Evolutionary conservation across 169 alveolate species (phyloP).

Genomic region (Plasmodium knowlesi): DNA sequence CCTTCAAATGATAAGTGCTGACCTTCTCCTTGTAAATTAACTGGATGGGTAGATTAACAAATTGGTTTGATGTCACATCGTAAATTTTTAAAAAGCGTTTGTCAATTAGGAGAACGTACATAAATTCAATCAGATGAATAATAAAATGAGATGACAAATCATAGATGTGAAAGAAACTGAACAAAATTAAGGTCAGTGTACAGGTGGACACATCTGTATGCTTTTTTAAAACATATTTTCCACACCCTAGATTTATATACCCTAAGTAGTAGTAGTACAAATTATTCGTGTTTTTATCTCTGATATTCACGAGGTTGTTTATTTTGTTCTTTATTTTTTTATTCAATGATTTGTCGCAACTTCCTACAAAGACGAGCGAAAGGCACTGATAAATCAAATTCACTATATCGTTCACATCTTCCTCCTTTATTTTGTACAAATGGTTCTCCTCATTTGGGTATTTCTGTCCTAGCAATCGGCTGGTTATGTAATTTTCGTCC

Average conservation of each 20-base stretch:
- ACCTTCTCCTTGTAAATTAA: conserved; percentile 47
- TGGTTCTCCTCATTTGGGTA: not conserved
- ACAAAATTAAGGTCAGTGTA: conserved; percentile 43
- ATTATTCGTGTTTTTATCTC: conserved; percentile 61
- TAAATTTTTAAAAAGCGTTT: conserved; percentile 38
- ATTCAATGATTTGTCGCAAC: conserved; percentile 59
- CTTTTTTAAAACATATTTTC: conserved; percentile 64
- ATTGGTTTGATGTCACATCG: conserved; percentile 28
- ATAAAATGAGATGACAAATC: conserved; percentile 59
- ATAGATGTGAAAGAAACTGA: conserved; percentile 60
- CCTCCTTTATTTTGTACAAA: conserved; percentile 50
- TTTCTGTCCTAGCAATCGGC: not conserved
- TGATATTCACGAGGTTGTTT: conserved; percentile 19
- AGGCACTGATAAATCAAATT: conserved; percentile 67
- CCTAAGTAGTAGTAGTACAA: conserved; percentile 73
- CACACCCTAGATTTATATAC: conserved; percentile 73
- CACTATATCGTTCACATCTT: conserved; percentile 37
- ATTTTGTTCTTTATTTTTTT: conserved; percentile 69
- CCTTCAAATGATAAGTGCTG: not conserved
- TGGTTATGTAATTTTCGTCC: not conserved
- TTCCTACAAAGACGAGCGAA: conserved; percentile 70
- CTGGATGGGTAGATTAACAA: conserved; percentile 63
- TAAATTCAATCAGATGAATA: conserved; percentile 49
- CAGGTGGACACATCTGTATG: conserved; percentile 41
- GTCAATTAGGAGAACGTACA: conserved; percentile 50